Evolutionary conservation across 2,329 filamentous ascomycete genomes (phyloP), one percentile per base, ranked within the genome.

Genomic region (Pestalotiopsis sp.): DNA sequence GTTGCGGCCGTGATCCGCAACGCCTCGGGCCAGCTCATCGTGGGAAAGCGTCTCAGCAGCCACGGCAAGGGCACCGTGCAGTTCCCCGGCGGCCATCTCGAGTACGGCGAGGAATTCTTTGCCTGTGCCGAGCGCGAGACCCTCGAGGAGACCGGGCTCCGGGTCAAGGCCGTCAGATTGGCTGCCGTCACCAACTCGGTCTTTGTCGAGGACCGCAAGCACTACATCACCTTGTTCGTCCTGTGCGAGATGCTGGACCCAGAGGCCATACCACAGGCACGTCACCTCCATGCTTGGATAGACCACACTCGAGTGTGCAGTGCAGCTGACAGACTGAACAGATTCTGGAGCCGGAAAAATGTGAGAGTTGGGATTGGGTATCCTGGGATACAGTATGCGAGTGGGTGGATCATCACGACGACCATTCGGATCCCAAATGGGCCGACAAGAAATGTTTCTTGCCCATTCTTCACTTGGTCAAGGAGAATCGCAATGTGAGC

Each of bases 221-320:
- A 95, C 76, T 95, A 95, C 75, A 84, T 94, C 64, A 95, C 93
- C 0, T 77, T 94, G 2, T 94, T 93, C 72, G 87, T 93, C 70
- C 80, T 82, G 0, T 89, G 87, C 57, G 79, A 78, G 59, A 80
- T 88, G 72, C 75, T 80, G 0, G 83, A 88, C 31, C 80, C 83
- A 17, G 71, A 74, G 0, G 83, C 83, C 31, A 77, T 87, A 71
- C 86, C 91, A 0, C 67, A 84, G 82, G 90, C 92, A 69, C 74
- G 83, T 59, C n/a, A 9, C 45, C 14, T 31, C 20, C 52, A 31
- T 31, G 17, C 25, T 9, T 58, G 41, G 49, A n/a, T n/a, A 49
- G 27, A 57, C 25, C 14, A 20, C 12, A 2, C 20, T 38, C 6
- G 3, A 4, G 9, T 13, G 14, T 3, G 1, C 12, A n/a, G 6